These are phyloP conservation scores for Panicum virgatum DNA, from an alignment of 202 grass and related monocot species.

Conservation along the genomic window DNA sequence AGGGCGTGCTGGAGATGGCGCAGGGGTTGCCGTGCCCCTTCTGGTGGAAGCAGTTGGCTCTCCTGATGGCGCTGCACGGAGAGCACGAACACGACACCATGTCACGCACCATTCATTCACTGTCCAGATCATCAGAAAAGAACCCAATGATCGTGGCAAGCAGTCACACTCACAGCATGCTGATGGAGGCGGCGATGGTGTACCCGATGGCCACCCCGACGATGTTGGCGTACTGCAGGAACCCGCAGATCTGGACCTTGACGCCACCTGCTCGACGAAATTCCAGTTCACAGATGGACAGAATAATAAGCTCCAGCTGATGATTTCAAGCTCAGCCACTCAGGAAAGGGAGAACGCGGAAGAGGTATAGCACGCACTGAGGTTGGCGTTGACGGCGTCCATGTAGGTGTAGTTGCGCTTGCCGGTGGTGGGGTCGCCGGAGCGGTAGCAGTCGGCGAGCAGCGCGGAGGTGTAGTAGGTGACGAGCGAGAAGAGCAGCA, in stretches of 20 bases:
- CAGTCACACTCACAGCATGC: slow-evolving; percentile 74
- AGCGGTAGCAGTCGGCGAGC: slow-evolving; percentile 71
- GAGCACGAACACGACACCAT: background rate
- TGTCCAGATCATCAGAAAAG: no score
- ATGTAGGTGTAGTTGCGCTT: slow-evolving; percentile 67
- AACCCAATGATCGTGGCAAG: background rate
- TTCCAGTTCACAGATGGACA: background rate
- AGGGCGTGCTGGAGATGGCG: slow-evolving; percentile 61
- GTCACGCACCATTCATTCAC: background rate
- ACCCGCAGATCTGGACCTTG: slow-evolving; percentile 73
- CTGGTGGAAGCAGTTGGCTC: slow-evolving; percentile 84
- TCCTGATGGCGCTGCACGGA: slow-evolving; percentile 63
- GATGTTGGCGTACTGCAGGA: slow-evolving; percentile 81
- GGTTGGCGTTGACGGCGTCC: slow-evolving; percentile 65
- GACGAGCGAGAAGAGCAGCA: slow-evolving; percentile 75
- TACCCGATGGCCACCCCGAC: slow-evolving; percentile 82
- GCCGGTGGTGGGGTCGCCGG: slow-evolving; percentile 50
- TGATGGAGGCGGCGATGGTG: slow-evolving; percentile 89
- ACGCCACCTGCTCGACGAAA: slow-evolving; percentile 48
- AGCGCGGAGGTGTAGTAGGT: slow-evolving; percentile 76
- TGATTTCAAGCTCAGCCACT: background rate
- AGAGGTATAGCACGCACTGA: slow-evolving; percentile 29
- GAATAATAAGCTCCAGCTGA: background rate
- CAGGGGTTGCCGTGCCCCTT: slow-evolving; percentile 67
- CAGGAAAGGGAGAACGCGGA: background rate